phyloP scores from a whole-genome alignment of 2,329 filamentous ascomycete genomes.

The Laburnicola sp. region DNA sequence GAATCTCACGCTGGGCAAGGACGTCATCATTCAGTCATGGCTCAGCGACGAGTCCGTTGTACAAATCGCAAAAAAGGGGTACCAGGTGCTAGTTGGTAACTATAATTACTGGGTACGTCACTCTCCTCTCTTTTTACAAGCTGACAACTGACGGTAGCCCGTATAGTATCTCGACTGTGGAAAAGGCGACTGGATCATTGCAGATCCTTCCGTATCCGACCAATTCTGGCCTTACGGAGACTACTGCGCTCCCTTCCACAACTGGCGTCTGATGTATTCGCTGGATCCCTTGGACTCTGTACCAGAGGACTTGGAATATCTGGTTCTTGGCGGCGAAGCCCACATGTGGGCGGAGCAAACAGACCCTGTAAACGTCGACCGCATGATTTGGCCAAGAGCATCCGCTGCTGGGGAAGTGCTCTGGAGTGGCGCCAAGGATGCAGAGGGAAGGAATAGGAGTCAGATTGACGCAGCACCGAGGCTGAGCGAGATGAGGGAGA shows the following conservation, averaged over 20 bases:
- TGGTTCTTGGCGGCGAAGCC: conserved; percentile 79
- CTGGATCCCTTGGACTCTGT: conserved; percentile 73
- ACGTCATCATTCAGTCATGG: conserved; percentile 81
- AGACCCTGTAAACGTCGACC: conserved; percentile 74
- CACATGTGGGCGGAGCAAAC: conserved; percentile 80
- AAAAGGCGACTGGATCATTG: conserved; percentile 77
- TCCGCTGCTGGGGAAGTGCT: conserved; percentile 76
- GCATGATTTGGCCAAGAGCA: conserved; percentile 75
- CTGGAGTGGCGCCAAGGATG: conserved; percentile 74
- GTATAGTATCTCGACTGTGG: conserved; percentile 79
- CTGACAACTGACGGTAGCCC: neutral
- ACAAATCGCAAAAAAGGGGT: conserved; percentile 62
- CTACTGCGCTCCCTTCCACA: conserved; percentile 80
- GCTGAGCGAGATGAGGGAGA: conserved; percentile 74
- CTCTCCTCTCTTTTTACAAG: neutral
- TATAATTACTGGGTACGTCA: conserved; percentile 71
- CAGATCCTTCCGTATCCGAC: conserved; percentile 57
- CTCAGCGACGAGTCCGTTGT: conserved; percentile 65
- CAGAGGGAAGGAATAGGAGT: conserved; percentile 67
- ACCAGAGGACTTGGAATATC: conserved; percentile 62
- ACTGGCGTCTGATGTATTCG: conserved; percentile 79
- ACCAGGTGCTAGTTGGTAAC: conserved; percentile 73
- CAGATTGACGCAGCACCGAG: conserved; percentile 71
- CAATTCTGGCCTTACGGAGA: conserved; percentile 71
- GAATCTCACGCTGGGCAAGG: conserved; percentile 71